A percentile compares a stretch with the other conserved stretches of the same genome.
Evolutionary conservation across 345 rosid species (phyloP).

Genomic region (Ricinus communis): DNA sequence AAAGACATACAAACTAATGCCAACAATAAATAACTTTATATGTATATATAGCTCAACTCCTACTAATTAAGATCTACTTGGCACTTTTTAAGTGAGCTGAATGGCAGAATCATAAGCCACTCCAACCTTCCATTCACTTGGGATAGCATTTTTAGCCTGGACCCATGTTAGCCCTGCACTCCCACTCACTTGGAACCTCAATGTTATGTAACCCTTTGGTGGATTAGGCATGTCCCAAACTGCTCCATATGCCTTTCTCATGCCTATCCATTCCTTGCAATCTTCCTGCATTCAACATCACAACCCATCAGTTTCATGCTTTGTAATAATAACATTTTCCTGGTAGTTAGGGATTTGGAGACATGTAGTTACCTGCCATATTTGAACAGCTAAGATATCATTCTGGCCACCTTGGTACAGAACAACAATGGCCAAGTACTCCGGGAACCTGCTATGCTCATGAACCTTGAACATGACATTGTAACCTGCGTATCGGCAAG

Average conservation of each 20-base stretch:
- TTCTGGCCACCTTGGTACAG: slow-evolving; percentile 52
- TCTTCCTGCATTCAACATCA: slow-evolving; percentile 42
- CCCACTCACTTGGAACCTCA: slow-evolving; percentile 57
- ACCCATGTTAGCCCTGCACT: slow-evolving; percentile 53
- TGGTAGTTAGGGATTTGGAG: too few species aligned
- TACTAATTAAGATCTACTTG: background rate
- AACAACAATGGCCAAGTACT: slow-evolving; percentile 60
- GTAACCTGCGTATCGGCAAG: slow-evolving; percentile 53
- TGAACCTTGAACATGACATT: slow-evolving; percentile 60
- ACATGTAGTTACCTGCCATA: slow-evolving; percentile 68
- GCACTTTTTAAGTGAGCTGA: slow-evolving; percentile 42
- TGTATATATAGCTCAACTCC: background rate
- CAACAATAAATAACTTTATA: background rate
- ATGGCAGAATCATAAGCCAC: slow-evolving; percentile 54
- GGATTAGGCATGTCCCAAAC: slow-evolving; percentile 64
- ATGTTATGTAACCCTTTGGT: slow-evolving; percentile 46
- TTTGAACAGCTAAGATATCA: slow-evolving; percentile 59
- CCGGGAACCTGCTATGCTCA: slow-evolving; percentile 60
- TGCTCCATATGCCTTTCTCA: slow-evolving; percentile 77
- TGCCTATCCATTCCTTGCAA: slow-evolving; percentile 55
- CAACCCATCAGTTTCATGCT: background rate
- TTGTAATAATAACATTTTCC: background rate
- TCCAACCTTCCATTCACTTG: slow-evolving; percentile 65
- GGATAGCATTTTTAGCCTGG: slow-evolving; percentile 49
- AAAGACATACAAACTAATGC: background rate